These are phyloP conservation scores for Fusarium hainanense DNA, from an alignment of 2,329 filamentous ascomycete species.

Conservation along the genomic window DNA sequence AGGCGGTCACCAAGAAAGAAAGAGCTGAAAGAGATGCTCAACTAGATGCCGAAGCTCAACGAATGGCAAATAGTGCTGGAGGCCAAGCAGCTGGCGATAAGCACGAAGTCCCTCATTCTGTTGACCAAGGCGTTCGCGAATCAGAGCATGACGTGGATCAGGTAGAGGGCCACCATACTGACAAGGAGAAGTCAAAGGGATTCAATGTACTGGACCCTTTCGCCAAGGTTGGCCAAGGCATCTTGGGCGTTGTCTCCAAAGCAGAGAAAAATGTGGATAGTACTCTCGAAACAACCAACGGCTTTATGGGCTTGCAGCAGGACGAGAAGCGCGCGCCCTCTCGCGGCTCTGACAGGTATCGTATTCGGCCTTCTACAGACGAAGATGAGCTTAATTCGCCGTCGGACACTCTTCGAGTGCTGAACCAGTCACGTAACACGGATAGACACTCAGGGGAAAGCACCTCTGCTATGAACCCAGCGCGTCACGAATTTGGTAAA, in stretches of 20 bases:
- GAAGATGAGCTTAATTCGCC: constrained; percentile 43
- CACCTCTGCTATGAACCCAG: constrained; percentile 40
- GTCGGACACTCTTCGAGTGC: constrained; percentile 48
- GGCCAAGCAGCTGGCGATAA: constrained; percentile 62
- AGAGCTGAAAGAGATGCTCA: constrained; percentile 58
- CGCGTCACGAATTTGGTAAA: neutral
- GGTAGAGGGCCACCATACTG: constrained; percentile 36
- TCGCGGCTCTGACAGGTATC: constrained; percentile 17
- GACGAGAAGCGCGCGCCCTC: neutral
- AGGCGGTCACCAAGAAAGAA: constrained; percentile 63
- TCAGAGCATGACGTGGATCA: constrained; percentile 39
- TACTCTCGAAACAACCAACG: constrained; percentile 66
- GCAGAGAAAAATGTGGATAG: constrained; percentile 63
- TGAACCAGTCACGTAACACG: constrained; percentile 51
- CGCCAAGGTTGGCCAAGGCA: constrained; percentile 60
- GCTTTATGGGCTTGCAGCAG: constrained; percentile 54
- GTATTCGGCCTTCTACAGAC: constrained; percentile 48
- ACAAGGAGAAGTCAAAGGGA: constrained; percentile 36
- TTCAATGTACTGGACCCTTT: constrained; percentile 54
- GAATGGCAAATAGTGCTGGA: constrained; percentile 53
- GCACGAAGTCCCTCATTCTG: constrained; percentile 64
- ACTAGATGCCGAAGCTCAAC: constrained; percentile 62
- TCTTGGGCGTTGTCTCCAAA: constrained; percentile 58
- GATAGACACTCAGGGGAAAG: constrained; percentile 56
- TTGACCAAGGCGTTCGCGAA: constrained; percentile 60